Base-by-base conservation (phyloP, 495 filamentous ascomycete species). In the Lichenothelia convexa region DNA sequence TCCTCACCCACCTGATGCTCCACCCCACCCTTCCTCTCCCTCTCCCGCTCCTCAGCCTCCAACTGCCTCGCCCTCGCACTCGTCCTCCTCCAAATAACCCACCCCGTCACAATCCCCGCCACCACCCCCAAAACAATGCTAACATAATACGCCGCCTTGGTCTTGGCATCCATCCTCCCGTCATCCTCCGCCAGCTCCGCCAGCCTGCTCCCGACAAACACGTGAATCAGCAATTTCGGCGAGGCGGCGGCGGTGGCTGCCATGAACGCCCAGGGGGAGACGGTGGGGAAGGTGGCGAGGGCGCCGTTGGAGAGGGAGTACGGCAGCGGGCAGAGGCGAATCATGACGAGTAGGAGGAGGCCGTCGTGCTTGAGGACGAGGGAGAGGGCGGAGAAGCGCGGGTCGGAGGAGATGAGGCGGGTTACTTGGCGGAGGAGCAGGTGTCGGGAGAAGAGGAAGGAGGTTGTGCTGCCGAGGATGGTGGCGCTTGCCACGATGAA, bases 291-390 rank as follows among this genome's bases (percentile, higher is more conserved):
- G 1, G 87, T 94, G 15, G 82, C 81, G 19, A 97, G 71, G 17
- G 89, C 92, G 15, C 85, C 89, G 48, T 97, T 97, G 47, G 80
- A 85, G 39, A 94, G 61, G 17, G 80, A 87, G 52, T 92, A 97
- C n/a, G 89, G 89, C 41, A 95, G 55, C 17, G 89, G 89, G 41
- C 89, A 94, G 23, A 95, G 61, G 20, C 89, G 67, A 39, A 97
- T 92, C 80, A 93, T 93, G 45, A 78, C 74, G 21, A 97, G 64
- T 13, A 95, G 65, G 43, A 84, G 81, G 26, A 97, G 51, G 0
- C 89, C 91, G 50, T 97, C 89, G 46, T 83, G 75, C 29, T 77
- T 67, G 18, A 78, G 59, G 4, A 75, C 78, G 34, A 80, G 56
- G 5, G 74, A 58, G 19, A 83, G 58, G 11, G 78, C 78, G 1